Conservation (phyloP, 2,329 filamentous ascomycete genomes). For the Fusarium sublunatum region DNA sequence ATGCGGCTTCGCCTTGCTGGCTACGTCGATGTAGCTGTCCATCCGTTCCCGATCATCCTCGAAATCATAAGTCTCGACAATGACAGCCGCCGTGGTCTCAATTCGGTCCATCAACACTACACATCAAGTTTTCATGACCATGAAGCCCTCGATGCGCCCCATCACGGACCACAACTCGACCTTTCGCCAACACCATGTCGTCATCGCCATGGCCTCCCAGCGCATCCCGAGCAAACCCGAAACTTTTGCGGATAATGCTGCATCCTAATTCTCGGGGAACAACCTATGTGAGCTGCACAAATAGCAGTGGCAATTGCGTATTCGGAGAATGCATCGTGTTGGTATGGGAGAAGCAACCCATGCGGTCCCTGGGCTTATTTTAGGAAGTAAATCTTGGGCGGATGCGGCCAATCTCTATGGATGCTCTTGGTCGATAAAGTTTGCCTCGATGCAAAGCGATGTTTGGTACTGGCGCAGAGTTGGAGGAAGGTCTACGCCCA, state of each 20-base stretch:
- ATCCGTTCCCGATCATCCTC: conserved; percentile 13
- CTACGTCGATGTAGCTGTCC: conserved; percentile 1
- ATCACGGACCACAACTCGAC: not conserved
- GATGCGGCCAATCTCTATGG: not conserved
- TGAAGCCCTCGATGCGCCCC: not conserved
- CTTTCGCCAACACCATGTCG: not conserved
- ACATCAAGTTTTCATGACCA: not conserved
- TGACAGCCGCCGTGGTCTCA: not conserved
- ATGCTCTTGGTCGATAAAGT: not conserved
- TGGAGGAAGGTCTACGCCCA: not conserved
- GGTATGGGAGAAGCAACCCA: not conserved
- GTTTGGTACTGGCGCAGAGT: not conserved
- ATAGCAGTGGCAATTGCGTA: no score
- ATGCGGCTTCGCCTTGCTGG: not conserved
- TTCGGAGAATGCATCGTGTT: not conserved
- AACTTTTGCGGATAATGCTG: not conserved
- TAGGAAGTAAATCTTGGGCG: not conserved
- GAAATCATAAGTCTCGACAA: conserved; percentile 19
- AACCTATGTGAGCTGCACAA: not conserved
- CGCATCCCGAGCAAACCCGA: not conserved
- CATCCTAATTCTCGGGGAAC: not conserved
- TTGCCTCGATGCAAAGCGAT: not conserved
- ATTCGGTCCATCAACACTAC: not conserved
- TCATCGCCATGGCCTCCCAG: not conserved
- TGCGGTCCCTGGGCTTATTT: not conserved